A percentile compares a stretch with the other conserved stretches of the same genome.
Conservation (phyloP, 805 yeast species). For the Cyberlindnera xishuangbannaensis region DNA sequence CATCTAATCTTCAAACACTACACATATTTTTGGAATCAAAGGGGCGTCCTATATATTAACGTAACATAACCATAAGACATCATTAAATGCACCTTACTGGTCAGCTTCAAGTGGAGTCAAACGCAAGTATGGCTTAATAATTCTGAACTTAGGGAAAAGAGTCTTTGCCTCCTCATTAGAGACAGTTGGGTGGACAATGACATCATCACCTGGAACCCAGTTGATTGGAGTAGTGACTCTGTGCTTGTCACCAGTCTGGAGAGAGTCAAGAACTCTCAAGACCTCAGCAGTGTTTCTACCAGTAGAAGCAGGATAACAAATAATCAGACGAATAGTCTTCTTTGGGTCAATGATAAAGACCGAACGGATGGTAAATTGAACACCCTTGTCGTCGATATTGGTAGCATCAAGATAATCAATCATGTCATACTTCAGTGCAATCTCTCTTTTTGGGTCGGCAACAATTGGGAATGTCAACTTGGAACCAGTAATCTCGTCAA, state of each 20-base stretch:
- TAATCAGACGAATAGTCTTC: conserved; percentile 54
- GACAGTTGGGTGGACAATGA: conserved; percentile 63
- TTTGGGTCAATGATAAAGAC: conserved; percentile 67
- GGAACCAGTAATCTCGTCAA: conserved; percentile 59
- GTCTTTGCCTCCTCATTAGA: conserved; percentile 54
- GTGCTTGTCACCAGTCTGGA: conserved; percentile 57
- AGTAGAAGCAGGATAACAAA: conserved; percentile 68
- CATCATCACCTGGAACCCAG: conserved; percentile 73
- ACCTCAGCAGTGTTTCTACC: conserved; percentile 77
- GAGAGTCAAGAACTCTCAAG: conserved; percentile 62
- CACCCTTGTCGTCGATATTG: conserved; percentile 58
- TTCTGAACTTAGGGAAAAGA: conserved; percentile 55
- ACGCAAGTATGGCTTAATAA: conserved; percentile 59
- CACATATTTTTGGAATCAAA: too few species aligned
- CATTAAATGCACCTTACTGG: conserved; percentile 47
- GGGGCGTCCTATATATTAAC: too few species aligned
- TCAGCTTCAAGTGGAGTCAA: conserved; percentile 43
- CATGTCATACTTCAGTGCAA: conserved; percentile 63
- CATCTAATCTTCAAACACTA: too few species aligned
- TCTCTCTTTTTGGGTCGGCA: conserved; percentile 57
- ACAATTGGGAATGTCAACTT: conserved; percentile 58
- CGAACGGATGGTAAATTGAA: conserved; percentile 63
- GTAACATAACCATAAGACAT: too few species aligned
- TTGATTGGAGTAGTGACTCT: conserved; percentile 65
- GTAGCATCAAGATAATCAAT: conserved; percentile 64